These are phyloP conservation scores for Xylariaceae sp. DNA, from an alignment of 2,329 filamentous ascomycete genomes.

Conservation along the genomic window DNA sequence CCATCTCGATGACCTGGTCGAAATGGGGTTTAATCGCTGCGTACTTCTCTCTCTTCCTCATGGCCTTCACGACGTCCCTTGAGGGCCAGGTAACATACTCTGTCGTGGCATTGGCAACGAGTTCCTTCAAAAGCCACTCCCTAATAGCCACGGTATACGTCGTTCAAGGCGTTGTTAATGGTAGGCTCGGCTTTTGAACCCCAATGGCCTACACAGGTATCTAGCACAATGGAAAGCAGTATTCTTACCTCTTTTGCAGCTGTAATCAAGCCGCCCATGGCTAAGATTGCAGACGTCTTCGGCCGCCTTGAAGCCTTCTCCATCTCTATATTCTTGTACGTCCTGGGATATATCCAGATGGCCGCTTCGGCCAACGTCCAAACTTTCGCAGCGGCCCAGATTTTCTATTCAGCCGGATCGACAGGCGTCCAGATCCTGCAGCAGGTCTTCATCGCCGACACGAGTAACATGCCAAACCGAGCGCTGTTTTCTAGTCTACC, in stretches of 20 bases:
- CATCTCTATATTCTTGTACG: slow-evolving; percentile 50
- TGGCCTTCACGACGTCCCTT: slow-evolving; percentile 63
- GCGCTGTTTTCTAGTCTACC: slow-evolving; percentile 56
- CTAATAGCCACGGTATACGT: slow-evolving; percentile 21
- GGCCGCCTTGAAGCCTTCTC: slow-evolving; percentile 57
- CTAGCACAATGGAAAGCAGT: not conserved
- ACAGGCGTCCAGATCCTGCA: slow-evolving; percentile 58
- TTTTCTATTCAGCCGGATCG: slow-evolving; percentile 58
- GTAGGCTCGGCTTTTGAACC: slow-evolving; percentile 1
- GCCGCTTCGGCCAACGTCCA: slow-evolving; percentile 51
- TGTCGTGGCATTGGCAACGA: slow-evolving; percentile 49
- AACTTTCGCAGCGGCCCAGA: slow-evolving; percentile 51
- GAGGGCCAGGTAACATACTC: slow-evolving; percentile 61
- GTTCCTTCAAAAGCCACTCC: slow-evolving; percentile 21
- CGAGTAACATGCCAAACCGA: slow-evolving; percentile 55
- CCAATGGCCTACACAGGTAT: not conserved
- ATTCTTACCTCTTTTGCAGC: slow-evolving; percentile 33
- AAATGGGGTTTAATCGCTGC: slow-evolving; percentile 31
- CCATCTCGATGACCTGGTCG: slow-evolving; percentile 33
- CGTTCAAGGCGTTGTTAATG: slow-evolving; percentile 19
- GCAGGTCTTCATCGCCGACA: slow-evolving; percentile 63
- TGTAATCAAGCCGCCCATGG: slow-evolving; percentile 57
- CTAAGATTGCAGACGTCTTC: slow-evolving; percentile 59
- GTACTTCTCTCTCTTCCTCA: slow-evolving; percentile 45
- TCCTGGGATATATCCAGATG: slow-evolving; percentile 55